These are phyloP conservation scores for Anthracocystis panici-leucophaei DNA, from an alignment of 1,284 basidiomycete genomes.

Conservation along the genomic window DNA sequence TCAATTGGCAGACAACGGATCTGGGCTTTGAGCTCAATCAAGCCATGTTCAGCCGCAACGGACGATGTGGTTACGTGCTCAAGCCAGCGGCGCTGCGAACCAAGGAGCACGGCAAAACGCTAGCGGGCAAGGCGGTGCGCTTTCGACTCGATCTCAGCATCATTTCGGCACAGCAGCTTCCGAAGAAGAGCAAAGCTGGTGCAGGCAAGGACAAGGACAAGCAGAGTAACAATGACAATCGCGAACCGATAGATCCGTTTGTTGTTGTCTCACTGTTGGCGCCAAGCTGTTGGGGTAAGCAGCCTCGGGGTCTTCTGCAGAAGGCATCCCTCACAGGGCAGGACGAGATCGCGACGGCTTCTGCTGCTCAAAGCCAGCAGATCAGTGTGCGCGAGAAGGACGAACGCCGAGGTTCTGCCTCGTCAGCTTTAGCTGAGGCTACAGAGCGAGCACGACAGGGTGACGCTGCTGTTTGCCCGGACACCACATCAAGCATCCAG, in stretches of 20 bases:
- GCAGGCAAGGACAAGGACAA: constrained; percentile 52
- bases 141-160: constrained; percentile 70
- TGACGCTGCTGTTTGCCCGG: background rate
- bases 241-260: constrained; percentile 59
- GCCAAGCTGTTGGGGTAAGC: constrained; percentile 58
- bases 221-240: constrained; percentile 17
- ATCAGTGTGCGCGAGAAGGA: background rate
- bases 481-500: background rate
- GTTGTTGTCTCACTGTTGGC: constrained; percentile 54
- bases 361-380: background rate
- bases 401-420: background rate
- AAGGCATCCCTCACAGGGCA: constrained; percentile 11
- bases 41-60: constrained; percentile 92
- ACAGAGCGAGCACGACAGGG: background rate
- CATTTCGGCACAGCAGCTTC: constrained; percentile 93
- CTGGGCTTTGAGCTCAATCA: constrained; percentile 83
- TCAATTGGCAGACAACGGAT: constrained; percentile 92
- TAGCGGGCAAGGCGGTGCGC: constrained; percentile 32
- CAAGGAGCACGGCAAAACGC: constrained; percentile 68
- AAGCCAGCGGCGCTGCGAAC: constrained; percentile 84
- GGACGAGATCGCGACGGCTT: background rate
- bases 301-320: constrained; percentile 37
- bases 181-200: constrained; percentile 68
- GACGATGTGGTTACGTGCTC: constrained; percentile 86
- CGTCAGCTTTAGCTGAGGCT: background rate